These are phyloP conservation scores for Vicia faba DNA, from an alignment of 306 rosid genomes.

Conservation along the genomic window DNA sequence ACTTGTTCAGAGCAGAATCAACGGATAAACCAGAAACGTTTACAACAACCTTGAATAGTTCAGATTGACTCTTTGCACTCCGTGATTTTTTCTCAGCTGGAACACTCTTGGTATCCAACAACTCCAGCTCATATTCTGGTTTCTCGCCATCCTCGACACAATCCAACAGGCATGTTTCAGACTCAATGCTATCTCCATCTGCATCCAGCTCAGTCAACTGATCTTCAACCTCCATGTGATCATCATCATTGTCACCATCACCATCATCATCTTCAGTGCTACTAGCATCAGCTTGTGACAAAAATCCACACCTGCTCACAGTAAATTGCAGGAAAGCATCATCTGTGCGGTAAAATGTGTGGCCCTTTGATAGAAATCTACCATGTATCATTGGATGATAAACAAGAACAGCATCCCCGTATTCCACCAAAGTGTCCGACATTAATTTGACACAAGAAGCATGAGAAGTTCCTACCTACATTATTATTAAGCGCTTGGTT, in stretches of 20 bases:
- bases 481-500: conserved; percentile 39
- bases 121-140: conserved; percentile 48
- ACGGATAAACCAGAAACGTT: conserved; percentile 48
- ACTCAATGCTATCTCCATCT: conserved; percentile 37
- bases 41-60: conserved; percentile 53
- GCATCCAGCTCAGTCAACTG: conserved; percentile 59
- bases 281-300: conserved; percentile 77
- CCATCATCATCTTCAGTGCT: conserved; percentile 51
- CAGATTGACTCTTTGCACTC: conserved; percentile 30
- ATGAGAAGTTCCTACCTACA: too few species aligned
- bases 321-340: conserved; percentile 35
- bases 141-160: conserved; percentile 44
- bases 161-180: conserved; percentile 45
- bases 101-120: conserved; percentile 47
- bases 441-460: conserved; percentile 38
- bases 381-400: conserved; percentile 33
- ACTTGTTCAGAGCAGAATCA: conserved; percentile 55
- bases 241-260: too few species aligned
- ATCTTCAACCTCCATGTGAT: conserved; percentile 45
- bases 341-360: conserved; percentile 33
- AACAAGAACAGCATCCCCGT: conserved; percentile 31
- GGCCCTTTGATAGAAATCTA: conserved; percentile 23
- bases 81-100: conserved; percentile 32
- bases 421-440: conserved; percentile 33
- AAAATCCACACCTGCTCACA: conserved; percentile 49